Base-by-base conservation (phyloP, 768 basidiomycete genomes). In the Mrakia blollopis region DNA sequence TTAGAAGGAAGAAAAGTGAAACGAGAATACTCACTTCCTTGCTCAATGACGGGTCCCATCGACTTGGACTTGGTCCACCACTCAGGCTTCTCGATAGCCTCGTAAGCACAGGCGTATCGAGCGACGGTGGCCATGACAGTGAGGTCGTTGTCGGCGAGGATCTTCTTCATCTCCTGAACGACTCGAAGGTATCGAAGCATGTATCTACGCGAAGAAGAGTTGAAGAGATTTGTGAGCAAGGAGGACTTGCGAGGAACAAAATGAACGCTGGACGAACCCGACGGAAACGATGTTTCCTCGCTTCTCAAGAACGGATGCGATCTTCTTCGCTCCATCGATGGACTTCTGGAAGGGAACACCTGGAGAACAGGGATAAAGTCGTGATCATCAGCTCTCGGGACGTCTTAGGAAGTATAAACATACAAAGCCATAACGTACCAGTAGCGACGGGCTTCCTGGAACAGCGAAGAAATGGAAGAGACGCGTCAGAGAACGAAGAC, bases 41-140 rank as follows among this genome's bases (percentile, higher is more conserved):
- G 77, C 73, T 78, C 77, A 37, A 78, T 78, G 37, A 78, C 73
- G 23, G 77, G 77, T 60, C 77, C 77, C 77, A 78, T 78, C 35
- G 77, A 78, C 35, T 74, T 92, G 32, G 91, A 88, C 85, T 94
- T 94, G 86, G 93, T 90, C 94, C 94, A 95, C 94, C 94, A 95
- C 79, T 94, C 91, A 92, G 65, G 52, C 78, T 78, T 78, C 14
- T 41, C 68, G 80, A 80, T 47, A 78, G 81, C 78, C 80, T 80
- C 73, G 81, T 67, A 72, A 14, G 65, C 92, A 81, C 90, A 91
- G 16, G 93, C 93, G 84, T 98, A 99, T 77, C 96, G 91, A 11
- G 94, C 95, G 80, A 95, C 90, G 50, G 96, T 98, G 65, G 91
- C 88, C 95, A 98, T 98, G 72, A 99, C 94, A 30, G 91, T 91